Evolutionary conservation across 306 rosid genomes (phyloP), one percentile per base, ranked within the genome.

Genomic region (Cucumis melo): DNA sequence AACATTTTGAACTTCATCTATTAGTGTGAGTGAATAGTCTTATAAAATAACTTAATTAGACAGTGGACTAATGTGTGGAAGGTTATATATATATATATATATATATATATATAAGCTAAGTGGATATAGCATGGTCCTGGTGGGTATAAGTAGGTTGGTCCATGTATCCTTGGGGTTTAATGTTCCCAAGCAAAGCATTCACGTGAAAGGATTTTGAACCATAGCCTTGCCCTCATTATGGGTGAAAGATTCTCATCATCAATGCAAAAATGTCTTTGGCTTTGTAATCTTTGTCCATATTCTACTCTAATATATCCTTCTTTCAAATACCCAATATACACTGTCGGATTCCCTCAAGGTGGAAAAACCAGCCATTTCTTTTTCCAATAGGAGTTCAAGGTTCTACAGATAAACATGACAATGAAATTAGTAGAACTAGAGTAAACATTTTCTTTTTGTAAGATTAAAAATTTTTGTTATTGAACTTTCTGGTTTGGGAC

Each of bases 101-200:
- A 38, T 38, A 36, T 36, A 36, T 36, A 36, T 36, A 36, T 36
- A n/a, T n/a, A n/a, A n/a, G n/a, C n/a, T n/a, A n/a, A 38, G 36
- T 32, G 36, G 19, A 67, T 60, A 61, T 71, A 71, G 76, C 41
- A 71, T 71, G 76, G 76, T 71, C 76, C 76, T 71, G 2, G 15
- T 71, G 23, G 15, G 59, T 48, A 50, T 72, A 23, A 71, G 0
- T 71, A 71, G 76, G 23, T 46, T 71, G 75, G 75, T 68, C 75
- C 75, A 68, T 13, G 75, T 44, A 68, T 71, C 39, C 76, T 71
- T 71, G 38, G 36, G 58, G 48, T 68, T 24, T 14, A 71, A 48
- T 23, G 48, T 71, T 14, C 76, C 76, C 58, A 71, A 48, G 76
- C 76, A 72, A 71, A 48, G 76, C 76, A 72, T 72, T 72, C 76